phyloP scores from a whole-genome alignment of 179 eudicot species.

The Patellifolia procumbens region DNA sequence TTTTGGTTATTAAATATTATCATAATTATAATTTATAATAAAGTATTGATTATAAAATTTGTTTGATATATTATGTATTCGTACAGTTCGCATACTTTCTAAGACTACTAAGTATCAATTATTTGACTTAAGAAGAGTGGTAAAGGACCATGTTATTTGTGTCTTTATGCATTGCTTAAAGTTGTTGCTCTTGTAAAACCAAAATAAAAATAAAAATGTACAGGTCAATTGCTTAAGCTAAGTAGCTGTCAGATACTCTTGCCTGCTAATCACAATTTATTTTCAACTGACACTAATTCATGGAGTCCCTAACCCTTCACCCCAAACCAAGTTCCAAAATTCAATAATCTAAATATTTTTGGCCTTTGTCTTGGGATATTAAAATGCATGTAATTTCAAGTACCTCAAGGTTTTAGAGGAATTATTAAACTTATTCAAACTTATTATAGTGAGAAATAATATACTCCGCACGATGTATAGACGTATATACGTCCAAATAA shows the following conservation, averaged over 20 bases:
- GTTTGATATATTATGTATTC: background rate
- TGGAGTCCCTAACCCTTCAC: no score
- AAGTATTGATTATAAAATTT: background rate
- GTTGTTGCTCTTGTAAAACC: constrained; percentile 23
- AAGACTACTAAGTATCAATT: constrained; percentile 5
- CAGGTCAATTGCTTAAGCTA: constrained; percentile 23
- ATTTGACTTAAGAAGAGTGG: constrained; percentile 6
- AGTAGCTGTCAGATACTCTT: constrained; percentile 37
- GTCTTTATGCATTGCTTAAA: constrained; percentile 22
- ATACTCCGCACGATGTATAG: no score
- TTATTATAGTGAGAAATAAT: no score
- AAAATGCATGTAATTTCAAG: no score
- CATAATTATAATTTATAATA: background rate
- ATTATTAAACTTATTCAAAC: no score
- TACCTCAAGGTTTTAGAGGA: no score
- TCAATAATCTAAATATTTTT: no score
- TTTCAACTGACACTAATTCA: constrained; percentile 6
- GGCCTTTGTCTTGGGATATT: no score
- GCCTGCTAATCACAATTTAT: constrained; percentile 20
- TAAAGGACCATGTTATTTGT: constrained; percentile 20
- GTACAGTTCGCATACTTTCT: constrained; percentile 14
- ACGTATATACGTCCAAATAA: no score
- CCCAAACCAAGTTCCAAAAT: no score
- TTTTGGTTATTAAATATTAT: background rate
- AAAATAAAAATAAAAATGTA: constrained; percentile 21